phyloP scores from a whole-genome alignment of 495 filamentous ascomycete species.

The Tirmania nivea region DNA sequence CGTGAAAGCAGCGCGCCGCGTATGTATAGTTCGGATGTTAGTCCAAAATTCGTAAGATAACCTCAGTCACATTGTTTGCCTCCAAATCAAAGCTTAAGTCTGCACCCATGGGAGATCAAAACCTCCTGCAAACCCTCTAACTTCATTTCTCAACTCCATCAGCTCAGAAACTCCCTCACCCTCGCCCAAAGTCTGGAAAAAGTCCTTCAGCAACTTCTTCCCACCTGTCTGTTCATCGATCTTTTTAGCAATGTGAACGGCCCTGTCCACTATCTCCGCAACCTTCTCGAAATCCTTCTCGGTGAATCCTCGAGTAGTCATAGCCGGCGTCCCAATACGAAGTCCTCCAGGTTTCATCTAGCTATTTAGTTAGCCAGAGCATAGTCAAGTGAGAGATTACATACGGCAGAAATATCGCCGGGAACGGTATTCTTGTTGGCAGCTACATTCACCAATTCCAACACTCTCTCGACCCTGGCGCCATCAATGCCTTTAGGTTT shows the following conservation, averaged over 20 bases:
- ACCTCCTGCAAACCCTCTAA: slow-evolving; percentile 86
- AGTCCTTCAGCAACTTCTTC: slow-evolving; percentile 73
- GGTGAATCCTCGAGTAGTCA: slow-evolving; percentile 85
- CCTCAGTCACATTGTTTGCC: too few relatives aligned
- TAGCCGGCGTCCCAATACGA: slow-evolving; percentile 82
- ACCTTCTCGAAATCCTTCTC: slow-evolving; percentile 76
- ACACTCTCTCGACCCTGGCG: slow-evolving; percentile 76
- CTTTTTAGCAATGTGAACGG: slow-evolving; percentile 61
- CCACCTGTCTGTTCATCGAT: slow-evolving; percentile 57
- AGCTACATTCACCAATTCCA: slow-evolving; percentile 86
- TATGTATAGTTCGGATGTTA: too few relatives aligned
- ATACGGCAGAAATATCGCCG: slow-evolving; percentile 61
- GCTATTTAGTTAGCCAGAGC: background rate
- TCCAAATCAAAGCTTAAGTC: background rate
- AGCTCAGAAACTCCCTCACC: slow-evolving; percentile 73
- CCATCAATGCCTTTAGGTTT: slow-evolving; percentile 81
- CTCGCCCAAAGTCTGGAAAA: slow-evolving; percentile 59
- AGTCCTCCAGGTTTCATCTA: slow-evolving; percentile 67
- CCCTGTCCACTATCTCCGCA: slow-evolving; percentile 80
- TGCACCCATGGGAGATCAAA: slow-evolving; percentile 66
- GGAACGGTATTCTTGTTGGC: slow-evolving; percentile 98
- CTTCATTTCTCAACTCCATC: slow-evolving; percentile 65
- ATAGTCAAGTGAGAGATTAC: background rate
- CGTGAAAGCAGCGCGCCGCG: too few relatives aligned
- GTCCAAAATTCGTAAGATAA: too few relatives aligned